Evolutionary conservation across 2,329 filamentous ascomycete genomes (phyloP).

Genomic region (Stachybotrys echinatus): DNA sequence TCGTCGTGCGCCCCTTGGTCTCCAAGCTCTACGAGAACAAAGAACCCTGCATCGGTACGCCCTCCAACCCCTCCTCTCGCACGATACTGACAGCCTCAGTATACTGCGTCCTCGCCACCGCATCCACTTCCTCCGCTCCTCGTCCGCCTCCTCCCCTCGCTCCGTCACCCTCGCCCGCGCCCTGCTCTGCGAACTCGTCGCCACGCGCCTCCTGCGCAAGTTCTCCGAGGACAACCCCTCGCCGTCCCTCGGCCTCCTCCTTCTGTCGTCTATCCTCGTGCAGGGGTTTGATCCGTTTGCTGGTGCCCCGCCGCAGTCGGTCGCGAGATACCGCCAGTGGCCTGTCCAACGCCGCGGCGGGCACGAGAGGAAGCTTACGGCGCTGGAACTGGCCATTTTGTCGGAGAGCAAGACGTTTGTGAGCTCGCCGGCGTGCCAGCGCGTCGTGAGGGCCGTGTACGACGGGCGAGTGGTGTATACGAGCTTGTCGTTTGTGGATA

Average conservation of each 20-base stretch:
- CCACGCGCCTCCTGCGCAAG: constrained; percentile 60
- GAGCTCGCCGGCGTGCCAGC: constrained; percentile 60
- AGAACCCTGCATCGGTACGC: constrained; percentile 55
- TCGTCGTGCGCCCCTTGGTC: constrained; percentile 62
- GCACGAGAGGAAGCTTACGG: constrained; percentile 54
- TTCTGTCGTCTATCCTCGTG: constrained; percentile 63
- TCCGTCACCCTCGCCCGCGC: constrained; percentile 65
- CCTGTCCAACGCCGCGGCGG: constrained; percentile 31
- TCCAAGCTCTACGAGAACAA: constrained; percentile 60
- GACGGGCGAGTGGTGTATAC: constrained; percentile 65
- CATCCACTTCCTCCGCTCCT: constrained; percentile 63
- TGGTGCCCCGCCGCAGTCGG: constrained; percentile 56
- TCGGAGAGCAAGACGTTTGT: constrained; percentile 66
- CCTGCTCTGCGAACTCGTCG: constrained; percentile 63
- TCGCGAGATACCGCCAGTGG: constrained; percentile 34
- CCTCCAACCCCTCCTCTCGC: background rate
- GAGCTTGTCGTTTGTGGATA: constrained; percentile 64
- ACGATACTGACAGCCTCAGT: constrained; percentile 34
- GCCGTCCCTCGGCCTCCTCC: constrained; percentile 54
- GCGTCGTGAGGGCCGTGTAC: constrained; percentile 66
- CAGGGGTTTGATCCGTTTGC: constrained; percentile 69
- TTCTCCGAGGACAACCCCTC: constrained; percentile 65
- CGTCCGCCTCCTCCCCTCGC: constrained; percentile 60
- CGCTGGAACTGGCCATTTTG: constrained; percentile 66
- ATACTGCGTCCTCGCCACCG: constrained; percentile 66